Conservation (phyloP, 352 stramenopile genomes). For the Globisporangium yorkense region DNA sequence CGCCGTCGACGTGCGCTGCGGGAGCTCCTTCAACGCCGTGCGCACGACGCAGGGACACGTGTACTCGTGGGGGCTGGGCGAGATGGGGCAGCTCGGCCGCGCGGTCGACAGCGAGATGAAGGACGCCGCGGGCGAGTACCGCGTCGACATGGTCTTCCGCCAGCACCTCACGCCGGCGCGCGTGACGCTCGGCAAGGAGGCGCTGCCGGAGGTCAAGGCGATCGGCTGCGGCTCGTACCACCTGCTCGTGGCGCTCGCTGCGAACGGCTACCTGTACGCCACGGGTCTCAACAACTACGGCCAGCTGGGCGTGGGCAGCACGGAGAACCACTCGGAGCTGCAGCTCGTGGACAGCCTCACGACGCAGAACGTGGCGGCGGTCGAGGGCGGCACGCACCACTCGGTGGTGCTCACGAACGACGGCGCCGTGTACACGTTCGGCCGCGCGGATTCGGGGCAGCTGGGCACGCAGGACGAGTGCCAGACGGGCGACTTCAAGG, state of each 20-base stretch:
- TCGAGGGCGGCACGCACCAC: constrained; percentile 91
- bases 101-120: constrained; percentile 60
- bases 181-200: constrained; percentile 50
- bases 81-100: constrained; percentile 84
- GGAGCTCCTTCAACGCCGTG: constrained; percentile 81
- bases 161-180: constrained; percentile 75
- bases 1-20: constrained; percentile 79
- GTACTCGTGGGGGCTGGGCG: constrained; percentile 90
- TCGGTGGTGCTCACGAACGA: constrained; percentile 88
- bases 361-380: constrained; percentile 50
- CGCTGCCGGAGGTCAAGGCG: constrained; percentile 56
- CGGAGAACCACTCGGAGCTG: constrained; percentile 55
- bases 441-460: constrained; percentile 92
- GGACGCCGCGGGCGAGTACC: constrained; percentile 61
- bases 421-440: constrained; percentile 90
- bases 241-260: constrained; percentile 57
- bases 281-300: constrained; percentile 96
- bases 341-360: constrained; percentile 74
- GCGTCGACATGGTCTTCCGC: constrained; percentile 62
- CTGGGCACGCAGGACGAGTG: constrained; percentile 82
- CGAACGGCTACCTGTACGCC: constrained; percentile 84
- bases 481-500: constrained; percentile 73
- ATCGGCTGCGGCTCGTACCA: constrained; percentile 90
- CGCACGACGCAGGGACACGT: constrained; percentile 83
- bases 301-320: constrained; percentile 92